Evolutionary conservation across 139 green algal species (phyloP), one percentile per base, ranked within the genome.

Genomic region (Eudorina sp.): DNA sequence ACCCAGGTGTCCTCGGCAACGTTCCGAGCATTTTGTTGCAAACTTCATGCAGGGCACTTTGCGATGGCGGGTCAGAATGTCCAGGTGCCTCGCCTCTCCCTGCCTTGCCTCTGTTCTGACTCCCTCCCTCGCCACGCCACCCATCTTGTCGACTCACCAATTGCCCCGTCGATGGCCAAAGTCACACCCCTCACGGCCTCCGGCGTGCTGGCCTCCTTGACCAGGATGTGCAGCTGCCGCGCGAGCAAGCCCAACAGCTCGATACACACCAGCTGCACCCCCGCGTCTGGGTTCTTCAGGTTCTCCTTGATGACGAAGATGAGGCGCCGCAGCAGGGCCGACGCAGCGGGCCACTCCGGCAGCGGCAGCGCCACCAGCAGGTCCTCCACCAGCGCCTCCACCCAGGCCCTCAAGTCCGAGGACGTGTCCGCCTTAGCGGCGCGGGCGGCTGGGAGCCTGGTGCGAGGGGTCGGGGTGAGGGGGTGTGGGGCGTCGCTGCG

Each of bases 291-390:
- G 73, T 94, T 81, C 41, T 84, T 93, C 36, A 40, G 27, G 36
- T 72, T 79, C 19, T 83, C 70, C 18, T 92, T 90, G 46, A 97
- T 55, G 43, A 84, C 81, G 36, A 89, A 62, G 0, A 92, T 82
- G 14, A 96, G 89, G 40, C 94, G 92, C 25, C 94, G 89, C 89
- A 98, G 90, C 75, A 98, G 73, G 34, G 94, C 85, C 25, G 31
- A 34, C 11, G 96, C 95, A 3, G 89, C 94, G 2, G 96, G 96
- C 96, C 96, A 98, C 46, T 95, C 92, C 38, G 95, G 93, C 75
- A 93, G 60, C 68, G 79, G 85, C 53, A 93, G 88, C 43, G 93
- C 68, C 0, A 85, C 83, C 58, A 96, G 87, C 45, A 98, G 68
- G 18, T 90, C 85, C 45, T 95, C 91, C 58, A 96, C 86, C 53